phyloP scores from a whole-genome alignment of 2,329 filamentous ascomycete genomes.

The Stromatinia cepivora region DNA sequence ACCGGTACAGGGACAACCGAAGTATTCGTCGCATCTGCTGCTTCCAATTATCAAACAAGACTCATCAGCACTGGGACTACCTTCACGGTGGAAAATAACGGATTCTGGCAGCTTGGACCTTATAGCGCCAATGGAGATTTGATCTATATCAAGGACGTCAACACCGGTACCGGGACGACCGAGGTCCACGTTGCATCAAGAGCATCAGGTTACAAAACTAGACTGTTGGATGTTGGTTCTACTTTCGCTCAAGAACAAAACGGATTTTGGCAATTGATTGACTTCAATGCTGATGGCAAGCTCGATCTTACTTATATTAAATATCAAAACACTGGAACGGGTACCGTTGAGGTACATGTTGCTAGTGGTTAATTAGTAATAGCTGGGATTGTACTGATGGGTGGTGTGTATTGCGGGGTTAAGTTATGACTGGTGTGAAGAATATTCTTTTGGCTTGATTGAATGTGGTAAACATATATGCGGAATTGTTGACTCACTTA shows the following conservation, averaged over 20 bases:
- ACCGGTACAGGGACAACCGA: conserved; percentile 14
- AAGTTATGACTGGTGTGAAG: neutral
- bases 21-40: conserved; percentile 18
- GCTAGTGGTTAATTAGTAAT: conserved; percentile 12
- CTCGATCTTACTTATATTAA: conserved; percentile 24
- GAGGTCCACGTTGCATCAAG: conserved; percentile 20
- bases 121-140: conserved; percentile 13
- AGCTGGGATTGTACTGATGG: neutral
- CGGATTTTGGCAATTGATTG: conserved; percentile 18
- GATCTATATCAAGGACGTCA: conserved; percentile 20
- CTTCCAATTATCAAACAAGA: conserved; percentile 5
- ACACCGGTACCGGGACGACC: conserved; percentile 2
- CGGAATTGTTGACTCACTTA: neutral
- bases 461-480: neutral
- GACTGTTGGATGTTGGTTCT: conserved; percentile 14
- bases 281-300: conserved; percentile 22
- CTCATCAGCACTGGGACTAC: conserved; percentile 12
- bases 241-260: conserved; percentile 21
- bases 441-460: neutral
- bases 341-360: conserved; percentile 22
- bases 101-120: conserved; percentile 15
- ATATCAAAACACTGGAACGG: conserved; percentile 19
- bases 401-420: neutral
- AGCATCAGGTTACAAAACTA: conserved; percentile 7
- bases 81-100: conserved; percentile 13